Percentiles rank a stretch among this genome's conserved stretches.
phyloP scores from a whole-genome alignment of 2,329 filamentous ascomycete species.

The Dactylonectria estremocensis region DNA sequence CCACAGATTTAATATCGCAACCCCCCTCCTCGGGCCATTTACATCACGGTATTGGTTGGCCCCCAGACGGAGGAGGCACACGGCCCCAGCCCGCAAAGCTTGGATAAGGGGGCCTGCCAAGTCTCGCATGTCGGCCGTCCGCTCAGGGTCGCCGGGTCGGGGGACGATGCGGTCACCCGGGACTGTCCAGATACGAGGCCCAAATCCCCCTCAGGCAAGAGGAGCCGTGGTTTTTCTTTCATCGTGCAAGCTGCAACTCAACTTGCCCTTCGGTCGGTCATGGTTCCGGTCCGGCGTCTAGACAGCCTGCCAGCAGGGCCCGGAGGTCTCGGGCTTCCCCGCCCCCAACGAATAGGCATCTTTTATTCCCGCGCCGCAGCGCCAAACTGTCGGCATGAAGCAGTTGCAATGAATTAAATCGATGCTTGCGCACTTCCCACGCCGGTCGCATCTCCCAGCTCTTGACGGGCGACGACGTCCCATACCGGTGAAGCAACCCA shows the following conservation, averaged over 20 bases:
- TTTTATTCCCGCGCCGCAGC: not conserved
- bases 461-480: not conserved
- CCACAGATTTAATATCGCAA: too few species aligned
- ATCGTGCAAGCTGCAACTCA: not conserved
- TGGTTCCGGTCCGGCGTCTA: constrained; percentile 35
- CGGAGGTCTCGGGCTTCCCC: constrained; percentile 40
- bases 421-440: not conserved
- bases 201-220: not conserved
- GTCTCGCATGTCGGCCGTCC: not conserved
- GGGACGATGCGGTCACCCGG: not conserved
- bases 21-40: not conserved
- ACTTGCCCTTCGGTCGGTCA: constrained; percentile 15
- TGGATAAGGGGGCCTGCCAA: not conserved
- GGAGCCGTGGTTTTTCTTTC: not conserved
- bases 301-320: constrained; percentile 27
- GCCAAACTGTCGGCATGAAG: not conserved
- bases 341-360: constrained; percentile 13
- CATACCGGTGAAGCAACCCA: not conserved
- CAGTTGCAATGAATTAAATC: not conserved
- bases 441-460: not conserved
- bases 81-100: not conserved
- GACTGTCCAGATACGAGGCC: not conserved
- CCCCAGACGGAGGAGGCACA: not conserved
- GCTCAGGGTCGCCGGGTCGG: not conserved
- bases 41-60: not conserved